These are phyloP conservation scores for Mallotus japonicus DNA, from an alignment of 441 rosid species.

Conservation along the genomic window DNA sequence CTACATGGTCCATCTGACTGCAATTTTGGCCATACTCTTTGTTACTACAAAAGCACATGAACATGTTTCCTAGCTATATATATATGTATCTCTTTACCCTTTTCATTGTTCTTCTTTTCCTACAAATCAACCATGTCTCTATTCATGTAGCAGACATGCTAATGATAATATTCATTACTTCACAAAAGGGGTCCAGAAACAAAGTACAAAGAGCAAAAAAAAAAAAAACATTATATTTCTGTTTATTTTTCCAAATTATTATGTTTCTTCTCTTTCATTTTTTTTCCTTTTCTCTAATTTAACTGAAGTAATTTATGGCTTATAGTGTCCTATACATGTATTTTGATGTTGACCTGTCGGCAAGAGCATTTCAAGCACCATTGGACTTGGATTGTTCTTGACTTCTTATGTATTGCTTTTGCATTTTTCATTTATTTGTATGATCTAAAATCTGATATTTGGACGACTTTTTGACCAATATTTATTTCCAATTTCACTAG, in stretches of 20 bases:
- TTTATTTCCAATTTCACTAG: conserved; percentile 13
- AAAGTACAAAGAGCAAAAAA: conserved; percentile 17
- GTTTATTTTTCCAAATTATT: conserved; percentile 13
- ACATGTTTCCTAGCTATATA: conserved; percentile 30
- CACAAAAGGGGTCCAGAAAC: conserved; percentile 21
- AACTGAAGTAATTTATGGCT: conserved; percentile 10
- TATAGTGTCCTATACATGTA: conserved; percentile 12
- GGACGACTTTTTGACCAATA: conserved; percentile 2
- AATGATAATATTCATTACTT: conserved; percentile 19
- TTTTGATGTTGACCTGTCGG: conserved; percentile 22
- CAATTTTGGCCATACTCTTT: conserved; percentile 34
- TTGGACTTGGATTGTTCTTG: conserved; percentile 14
- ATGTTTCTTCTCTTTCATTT: background rate
- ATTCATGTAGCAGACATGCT: conserved; percentile 18
- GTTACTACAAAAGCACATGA: conserved; percentile 31
- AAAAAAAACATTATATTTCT: conserved; percentile 9
- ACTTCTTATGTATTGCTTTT: conserved; percentile 16
- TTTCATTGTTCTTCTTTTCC: conserved; percentile 1
- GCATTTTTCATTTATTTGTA: background rate
- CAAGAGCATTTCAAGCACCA: conserved; percentile 10
- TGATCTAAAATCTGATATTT: too few relatives aligned
- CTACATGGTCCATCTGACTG: conserved; percentile 54
- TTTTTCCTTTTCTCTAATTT: conserved; percentile 9
- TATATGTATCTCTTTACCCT: background rate
- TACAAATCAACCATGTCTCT: conserved; percentile 22